Evolutionary conservation across 805 yeast species (phyloP), one percentile per base, ranked within the genome.

Genomic region (Myxozyma neglecta): DNA sequence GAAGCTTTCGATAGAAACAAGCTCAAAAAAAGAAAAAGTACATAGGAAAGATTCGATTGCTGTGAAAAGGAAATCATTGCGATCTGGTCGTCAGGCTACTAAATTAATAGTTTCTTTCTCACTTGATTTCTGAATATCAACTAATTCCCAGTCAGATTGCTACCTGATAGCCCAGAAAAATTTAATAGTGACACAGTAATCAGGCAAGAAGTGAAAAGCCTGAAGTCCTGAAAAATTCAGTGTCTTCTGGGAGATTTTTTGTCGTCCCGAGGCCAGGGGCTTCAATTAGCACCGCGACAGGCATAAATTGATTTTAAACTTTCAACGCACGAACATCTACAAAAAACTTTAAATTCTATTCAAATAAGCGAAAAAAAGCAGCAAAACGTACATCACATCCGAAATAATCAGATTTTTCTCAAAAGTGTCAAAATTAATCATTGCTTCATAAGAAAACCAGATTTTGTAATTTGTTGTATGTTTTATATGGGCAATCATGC

Each of bases 231-330:
- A 35, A 45, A 9, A 4, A 14, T 24, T 45, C 35, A n/a, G 39
- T 29, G 29, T 24, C 29, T 24, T 24, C 29, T 24, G 29, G 29
- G 29, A 24, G 29, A 24, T 24, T 24, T 24, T 24, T 24, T 24
- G 29, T 24, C 29, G 29, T 24, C 29, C 29, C 29, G 29, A 24
- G 29, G 29, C 29, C 29, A 24, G 29, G 29, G 29, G 29, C 29
- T 24, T 24, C 29, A 24, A 24, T 24, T 24, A 3, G 29, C n/a
- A 24, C 29, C 29, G 29, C 2, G 29, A 24, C 29, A 3, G 52
- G 18, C 40, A 34, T 51, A 40, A 51, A 51, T 51, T 39, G 46
- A 39, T 51, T 51, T 51, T 51, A 39, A 40, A 51, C 55, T 51
- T 51, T 40, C 29, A 37, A 35, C 16, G 42, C 42, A n/a, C 42